These are phyloP conservation scores for Nannizziopsis barbatae DNA, from an alignment of 2,329 filamentous ascomycete genomes.

Conservation along the genomic window DNA sequence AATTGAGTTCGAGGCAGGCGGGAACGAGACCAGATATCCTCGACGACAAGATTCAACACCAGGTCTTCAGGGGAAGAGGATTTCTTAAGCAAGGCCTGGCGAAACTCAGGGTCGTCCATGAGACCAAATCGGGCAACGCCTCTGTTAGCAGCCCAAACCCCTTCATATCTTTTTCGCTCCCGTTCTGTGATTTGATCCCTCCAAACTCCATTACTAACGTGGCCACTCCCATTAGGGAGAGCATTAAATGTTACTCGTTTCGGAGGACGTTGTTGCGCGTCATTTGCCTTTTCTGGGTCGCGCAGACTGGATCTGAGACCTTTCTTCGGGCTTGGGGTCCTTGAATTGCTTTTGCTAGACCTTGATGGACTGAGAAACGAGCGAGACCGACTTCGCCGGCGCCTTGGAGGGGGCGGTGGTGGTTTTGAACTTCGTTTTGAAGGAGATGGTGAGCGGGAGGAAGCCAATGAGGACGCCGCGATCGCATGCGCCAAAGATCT, in stretches of 20 bases:
- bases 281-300: constrained; percentile 27
- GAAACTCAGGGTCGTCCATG: constrained; percentile 6
- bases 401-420: constrained; percentile 28
- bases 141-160: constrained; percentile 42
- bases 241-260: constrained; percentile 31
- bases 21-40: constrained; percentile 41
- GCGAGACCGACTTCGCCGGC: constrained; percentile 28
- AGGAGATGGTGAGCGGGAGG: constrained; percentile 31
- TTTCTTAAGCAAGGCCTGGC: constrained; percentile 12
- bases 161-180: constrained; percentile 40
- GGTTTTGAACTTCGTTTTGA: constrained; percentile 26
- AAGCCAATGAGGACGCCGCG: constrained; percentile 38
- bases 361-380: constrained; percentile 27
- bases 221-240: constrained; percentile 40
- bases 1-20: constrained; percentile 30
- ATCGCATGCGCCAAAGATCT: constrained; percentile 33
- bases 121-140: constrained; percentile 23
- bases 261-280: constrained; percentile 19
- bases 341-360: constrained; percentile 21
- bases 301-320: constrained; percentile 36
- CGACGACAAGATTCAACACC: constrained; percentile 38
- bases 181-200: constrained; percentile 34
- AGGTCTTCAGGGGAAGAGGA: constrained; percentile 26
- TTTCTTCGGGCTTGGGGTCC: constrained; percentile 29
- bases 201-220: constrained; percentile 39